phyloP scores from a whole-genome alignment of 192 early-diverging fungal genomes.

The Backusella westeae region DNA sequence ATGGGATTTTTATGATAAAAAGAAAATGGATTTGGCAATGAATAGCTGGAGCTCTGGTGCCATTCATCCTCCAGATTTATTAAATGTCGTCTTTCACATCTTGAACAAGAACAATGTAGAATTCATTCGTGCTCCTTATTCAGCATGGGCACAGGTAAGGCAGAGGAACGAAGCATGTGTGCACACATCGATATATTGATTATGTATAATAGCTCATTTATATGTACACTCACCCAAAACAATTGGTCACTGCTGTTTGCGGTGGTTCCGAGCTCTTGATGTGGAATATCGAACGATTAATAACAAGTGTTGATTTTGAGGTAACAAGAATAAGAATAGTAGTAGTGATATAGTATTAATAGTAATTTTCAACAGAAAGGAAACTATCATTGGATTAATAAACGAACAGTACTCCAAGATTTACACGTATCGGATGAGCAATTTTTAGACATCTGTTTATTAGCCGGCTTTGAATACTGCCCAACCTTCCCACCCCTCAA shows the following conservation, averaged over 20 bases:
- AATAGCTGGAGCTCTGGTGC: slow-evolving; percentile 53
- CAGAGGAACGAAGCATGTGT: neutral
- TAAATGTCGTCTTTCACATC: slow-evolving; percentile 67
- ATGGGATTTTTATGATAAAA: slow-evolving; percentile 68
- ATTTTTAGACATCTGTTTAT: slow-evolving; percentile 76
- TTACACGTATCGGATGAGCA: slow-evolving; percentile 64
- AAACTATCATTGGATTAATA: slow-evolving; percentile 62
- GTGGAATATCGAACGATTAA: slow-evolving; percentile 74
- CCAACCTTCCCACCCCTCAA: slow-evolving; percentile 69
- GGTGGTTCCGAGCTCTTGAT: slow-evolving; percentile 72
- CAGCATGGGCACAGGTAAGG: slow-evolving; percentile 68
- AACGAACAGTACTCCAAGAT: slow-evolving; percentile 57
- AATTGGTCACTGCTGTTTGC: slow-evolving; percentile 69
- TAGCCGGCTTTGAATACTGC: slow-evolving; percentile 77
- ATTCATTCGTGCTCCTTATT: slow-evolving; percentile 79
- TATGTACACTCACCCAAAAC: slow-evolving; percentile 63
- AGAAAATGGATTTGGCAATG: slow-evolving; percentile 56
- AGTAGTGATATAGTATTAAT: neutral
- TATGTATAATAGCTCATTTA: slow-evolving; percentile 57
- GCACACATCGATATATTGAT: neutral
- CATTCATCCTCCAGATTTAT: slow-evolving; percentile 60
- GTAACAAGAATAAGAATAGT: slow-evolving; percentile 7
- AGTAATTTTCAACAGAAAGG: slow-evolving; percentile 42
- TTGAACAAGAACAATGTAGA: slow-evolving; percentile 65
- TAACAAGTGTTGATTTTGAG: slow-evolving; percentile 60